Conservation (phyloP, 495 filamentous ascomycete genomes). For the Neurospora sp. region DNA sequence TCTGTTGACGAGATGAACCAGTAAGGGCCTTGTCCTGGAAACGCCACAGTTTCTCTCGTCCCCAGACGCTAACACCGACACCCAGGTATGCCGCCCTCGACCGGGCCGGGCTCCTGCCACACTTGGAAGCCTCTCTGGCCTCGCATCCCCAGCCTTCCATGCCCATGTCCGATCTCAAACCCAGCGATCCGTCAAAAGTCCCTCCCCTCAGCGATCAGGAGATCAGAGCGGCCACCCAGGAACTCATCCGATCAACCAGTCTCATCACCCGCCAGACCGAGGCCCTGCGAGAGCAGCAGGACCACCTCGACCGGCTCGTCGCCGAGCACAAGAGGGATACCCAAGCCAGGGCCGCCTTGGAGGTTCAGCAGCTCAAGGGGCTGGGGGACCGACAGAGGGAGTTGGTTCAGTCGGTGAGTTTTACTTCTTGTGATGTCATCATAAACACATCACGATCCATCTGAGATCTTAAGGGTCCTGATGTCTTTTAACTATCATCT, state of each 20-base stretch:
- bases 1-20: constrained; percentile 31
- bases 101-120: constrained; percentile 17
- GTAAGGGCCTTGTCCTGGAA: constrained; percentile 17
- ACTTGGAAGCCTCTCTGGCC: background rate
- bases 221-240: constrained; percentile 32
- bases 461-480: background rate
- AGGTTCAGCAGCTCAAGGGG: constrained; percentile 18
- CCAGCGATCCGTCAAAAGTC: constrained; percentile 4
- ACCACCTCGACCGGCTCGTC: constrained; percentile 30
- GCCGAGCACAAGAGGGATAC: constrained; percentile 13
- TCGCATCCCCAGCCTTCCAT: background rate
- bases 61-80: constrained; percentile 5
- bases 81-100: constrained; percentile 30
- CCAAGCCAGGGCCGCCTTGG: constrained; percentile 20
- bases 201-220: constrained; percentile 29
- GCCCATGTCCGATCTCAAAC: background rate
- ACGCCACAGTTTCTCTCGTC: background rate
- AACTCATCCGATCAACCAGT: constrained; percentile 36
- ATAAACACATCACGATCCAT: background rate
- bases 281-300: constrained; percentile 28
- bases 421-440: background rate
- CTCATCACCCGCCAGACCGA: constrained; percentile 38
- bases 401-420: constrained; percentile 21
- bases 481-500: background rate
- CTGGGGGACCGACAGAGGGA: constrained; percentile 24